Base-by-base conservation (phyloP, 2,329 filamentous ascomycete genomes). In the Coniochaeta sp. region DNA sequence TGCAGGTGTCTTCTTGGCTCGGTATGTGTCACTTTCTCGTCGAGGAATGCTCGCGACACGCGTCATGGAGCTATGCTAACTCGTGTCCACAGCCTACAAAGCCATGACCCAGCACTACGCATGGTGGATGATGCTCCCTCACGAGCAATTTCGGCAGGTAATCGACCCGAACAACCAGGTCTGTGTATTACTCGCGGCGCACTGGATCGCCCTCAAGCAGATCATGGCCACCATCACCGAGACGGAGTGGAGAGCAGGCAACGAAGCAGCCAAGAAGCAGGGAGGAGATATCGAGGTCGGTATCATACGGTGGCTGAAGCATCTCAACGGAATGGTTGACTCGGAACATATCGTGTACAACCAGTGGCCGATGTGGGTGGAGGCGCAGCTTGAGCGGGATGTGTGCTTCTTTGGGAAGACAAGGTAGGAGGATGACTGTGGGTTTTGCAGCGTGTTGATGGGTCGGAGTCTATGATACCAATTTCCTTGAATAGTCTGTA, bases 51-150 rank as follows among this genome's bases (percentile, higher is more conserved):
- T 52, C 33, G 26, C 44, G 19, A 17, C 24, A 33, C 16, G 6
- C n/a, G 26, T 11, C 34, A 36, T 36, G 34, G 16, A 36, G 6
- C n/a, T 31, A 12, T 34, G 40, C 57, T 64, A 3, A 64, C 57
- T 33, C 8, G 43, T 28, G 14, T 50, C 57, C 24, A 57, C 43
- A 81, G 81, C 81, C 17, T 83, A 83, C 66, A 72, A 77, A 62
- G 71, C 76, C n/a, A 74, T 83, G 58, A 74, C 73, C 47, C 70
- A 74, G 59, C 80, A 82, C 65, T 84, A 82, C 67, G 74, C 68
- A 4, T 85, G 81, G 82, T 84, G 81, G 81, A 84, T 84, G 75
- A 75, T 81, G 68, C 74, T 85, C 8, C 77, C 81, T 9, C 81
- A 84, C 64, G 73, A 75, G 38, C 72, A 76, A 56, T 84, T 85